Evolutionary conservation across 2,329 filamentous ascomycete genomes (phyloP).

Genomic region (Septoria petroselini): DNA sequence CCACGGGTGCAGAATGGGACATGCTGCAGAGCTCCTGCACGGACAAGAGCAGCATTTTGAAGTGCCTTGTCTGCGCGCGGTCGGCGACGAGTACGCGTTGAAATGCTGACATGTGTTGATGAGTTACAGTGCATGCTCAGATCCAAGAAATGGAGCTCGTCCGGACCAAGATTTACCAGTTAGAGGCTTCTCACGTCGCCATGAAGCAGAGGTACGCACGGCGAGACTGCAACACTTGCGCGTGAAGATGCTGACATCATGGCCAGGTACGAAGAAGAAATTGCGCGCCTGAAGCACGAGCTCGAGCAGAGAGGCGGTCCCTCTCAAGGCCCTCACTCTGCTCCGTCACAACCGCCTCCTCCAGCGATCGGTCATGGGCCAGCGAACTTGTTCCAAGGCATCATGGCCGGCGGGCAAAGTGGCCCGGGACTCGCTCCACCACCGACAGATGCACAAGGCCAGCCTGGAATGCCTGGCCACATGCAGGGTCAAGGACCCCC

Average conservation of each 20-base stretch:
- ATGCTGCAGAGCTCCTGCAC: no score
- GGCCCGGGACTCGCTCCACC: slow-evolving; percentile 72
- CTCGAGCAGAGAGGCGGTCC: slow-evolving; percentile 69
- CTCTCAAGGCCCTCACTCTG: slow-evolving; percentile 64
- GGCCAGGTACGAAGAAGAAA: slow-evolving; percentile 86
- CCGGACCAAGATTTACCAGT: slow-evolving; percentile 83
- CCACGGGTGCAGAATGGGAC: background rate
- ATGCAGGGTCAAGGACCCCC: slow-evolving; percentile 75
- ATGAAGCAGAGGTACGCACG: slow-evolving; percentile 82
- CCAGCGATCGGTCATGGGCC: slow-evolving; percentile 81
- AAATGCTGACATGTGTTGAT: slow-evolving; percentile 18
- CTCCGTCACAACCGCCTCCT: slow-evolving; percentile 78
- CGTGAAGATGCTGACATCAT: slow-evolving; percentile 21
- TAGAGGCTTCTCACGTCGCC: slow-evolving; percentile 84
- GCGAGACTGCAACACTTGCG: background rate
- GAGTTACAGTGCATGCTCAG: slow-evolving; percentile 71
- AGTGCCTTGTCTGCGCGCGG: background rate
- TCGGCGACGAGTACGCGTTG: background rate
- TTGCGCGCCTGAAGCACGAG: slow-evolving; percentile 79
- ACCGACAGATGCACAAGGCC: slow-evolving; percentile 57
- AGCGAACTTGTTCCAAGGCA: slow-evolving; percentile 88
- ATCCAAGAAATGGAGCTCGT: slow-evolving; percentile 95
- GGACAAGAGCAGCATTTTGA: no score
- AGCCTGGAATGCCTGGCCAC: slow-evolving; percentile 55
- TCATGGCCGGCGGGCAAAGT: slow-evolving; percentile 88